phyloP scores from a whole-genome alignment of 2,329 filamentous ascomycete genomes.

The Pseudocercospora cruenta region DNA sequence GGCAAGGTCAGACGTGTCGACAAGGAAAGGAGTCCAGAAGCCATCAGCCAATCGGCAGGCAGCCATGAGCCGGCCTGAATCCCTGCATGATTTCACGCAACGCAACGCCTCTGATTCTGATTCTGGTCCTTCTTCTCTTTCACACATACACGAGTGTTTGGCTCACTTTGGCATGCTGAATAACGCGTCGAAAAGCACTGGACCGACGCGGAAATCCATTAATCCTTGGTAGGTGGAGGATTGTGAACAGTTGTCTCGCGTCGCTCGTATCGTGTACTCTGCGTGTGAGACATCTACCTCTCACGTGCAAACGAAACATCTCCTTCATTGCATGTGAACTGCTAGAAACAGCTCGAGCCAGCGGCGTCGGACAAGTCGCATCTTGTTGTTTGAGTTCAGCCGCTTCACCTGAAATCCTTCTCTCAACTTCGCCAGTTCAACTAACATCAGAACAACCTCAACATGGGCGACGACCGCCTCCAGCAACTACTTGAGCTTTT shows the following conservation, averaged over 20 bases:
- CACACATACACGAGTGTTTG: neutral
- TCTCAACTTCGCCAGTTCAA: neutral
- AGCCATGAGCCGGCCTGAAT: neutral
- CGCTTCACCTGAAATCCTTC: too few relatives aligned
- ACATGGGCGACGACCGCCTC: slow-evolving; percentile 4
- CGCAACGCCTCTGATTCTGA: neutral
- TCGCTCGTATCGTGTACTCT: neutral
- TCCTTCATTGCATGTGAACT: neutral
- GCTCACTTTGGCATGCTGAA: neutral
- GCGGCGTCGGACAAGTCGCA: neutral
- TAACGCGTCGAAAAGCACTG: neutral
- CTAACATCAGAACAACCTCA: neutral
- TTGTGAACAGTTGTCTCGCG: neutral
- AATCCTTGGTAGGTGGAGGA: neutral
- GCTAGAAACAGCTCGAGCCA: neutral
- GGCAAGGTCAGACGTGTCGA: slow-evolving; percentile 13
- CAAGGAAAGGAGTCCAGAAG: slow-evolving; percentile 5
- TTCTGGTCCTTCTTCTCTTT: neutral
- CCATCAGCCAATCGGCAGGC: neutral
- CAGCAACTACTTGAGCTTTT: slow-evolving; percentile 20
- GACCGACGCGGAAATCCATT: neutral
- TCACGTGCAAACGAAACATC: neutral
- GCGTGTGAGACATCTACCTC: neutral
- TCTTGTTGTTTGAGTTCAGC: neutral
- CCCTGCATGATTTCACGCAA: neutral